Evolutionary conservation across 257 asterid species (phyloP).

Genomic region (Nicotiana attenuata): DNA sequence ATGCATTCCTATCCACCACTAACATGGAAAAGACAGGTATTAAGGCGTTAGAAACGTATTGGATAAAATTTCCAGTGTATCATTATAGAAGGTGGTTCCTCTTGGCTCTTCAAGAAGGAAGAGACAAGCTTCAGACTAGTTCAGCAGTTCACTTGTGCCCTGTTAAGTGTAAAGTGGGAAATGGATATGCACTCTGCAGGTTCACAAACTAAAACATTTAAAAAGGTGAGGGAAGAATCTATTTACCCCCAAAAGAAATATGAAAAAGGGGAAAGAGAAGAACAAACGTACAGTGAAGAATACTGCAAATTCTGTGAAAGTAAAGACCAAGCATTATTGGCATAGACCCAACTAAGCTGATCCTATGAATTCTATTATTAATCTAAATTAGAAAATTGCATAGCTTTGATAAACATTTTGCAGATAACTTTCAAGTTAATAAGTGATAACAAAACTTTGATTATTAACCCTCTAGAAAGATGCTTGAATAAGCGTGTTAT

Average conservation of each 20-base stretch:
- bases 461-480: too few relatives aligned
- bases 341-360: too few relatives aligned
- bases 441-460: too few relatives aligned
- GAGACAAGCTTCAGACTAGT: not conserved
- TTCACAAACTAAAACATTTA: not conserved
- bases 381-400: too few relatives aligned
- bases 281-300: too few relatives aligned
- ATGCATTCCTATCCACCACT: not conserved
- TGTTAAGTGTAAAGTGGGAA: not conserved
- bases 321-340: too few relatives aligned
- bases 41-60: not conserved
- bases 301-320: too few relatives aligned
- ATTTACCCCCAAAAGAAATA: too few relatives aligned
- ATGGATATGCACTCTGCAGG: not conserved
- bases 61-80: not conserved
- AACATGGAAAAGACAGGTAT: not conserved
- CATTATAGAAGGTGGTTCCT: not conserved
- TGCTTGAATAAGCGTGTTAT: too few relatives aligned
- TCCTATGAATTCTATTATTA: too few relatives aligned
- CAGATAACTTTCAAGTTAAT: too few relatives aligned
- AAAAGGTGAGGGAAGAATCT: not conserved
- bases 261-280: not conserved
- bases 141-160: not conserved
- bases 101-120: not conserved
- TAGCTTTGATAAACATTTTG: too few relatives aligned